These are phyloP conservation scores for Rachicladosporium sp. DNA, from an alignment of 2,329 filamentous ascomycete species.

Conservation along the genomic window DNA sequence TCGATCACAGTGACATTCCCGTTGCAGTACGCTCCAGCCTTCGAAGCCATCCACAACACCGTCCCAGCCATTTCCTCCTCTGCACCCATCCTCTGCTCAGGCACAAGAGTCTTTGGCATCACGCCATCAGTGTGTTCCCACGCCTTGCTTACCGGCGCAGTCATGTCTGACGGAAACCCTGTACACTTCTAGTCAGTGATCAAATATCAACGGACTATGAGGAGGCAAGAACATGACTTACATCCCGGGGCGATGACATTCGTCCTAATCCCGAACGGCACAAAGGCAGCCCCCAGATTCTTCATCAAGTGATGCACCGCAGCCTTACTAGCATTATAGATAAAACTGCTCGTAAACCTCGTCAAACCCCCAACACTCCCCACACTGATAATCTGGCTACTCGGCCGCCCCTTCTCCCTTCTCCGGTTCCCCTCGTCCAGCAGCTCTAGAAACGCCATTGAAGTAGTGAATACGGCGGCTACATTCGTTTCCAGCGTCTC, in stretches of 20 bases:
- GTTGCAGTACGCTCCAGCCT: conserved; percentile 42
- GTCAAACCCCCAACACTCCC: conserved; percentile 31
- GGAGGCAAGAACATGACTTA: too few species aligned
- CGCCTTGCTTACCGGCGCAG: conserved; percentile 18
- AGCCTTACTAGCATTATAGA: conserved; percentile 34
- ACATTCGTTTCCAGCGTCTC: conserved; percentile 32
- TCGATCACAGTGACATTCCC: conserved; percentile 39
- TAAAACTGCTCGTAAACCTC: conserved; percentile 17
- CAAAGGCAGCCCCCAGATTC: conserved; percentile 29
- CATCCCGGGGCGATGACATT: conserved; percentile 35
- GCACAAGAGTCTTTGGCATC: conserved; percentile 20
- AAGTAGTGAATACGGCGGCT: conserved; percentile 31
- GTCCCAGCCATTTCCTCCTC: conserved; percentile 38
- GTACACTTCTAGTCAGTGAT: background rate
- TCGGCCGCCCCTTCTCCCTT: conserved; percentile 25
- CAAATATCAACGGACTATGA: too few species aligned
- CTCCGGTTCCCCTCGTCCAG: conserved; percentile 34
- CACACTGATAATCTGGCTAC: conserved; percentile 36
- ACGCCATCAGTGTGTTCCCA: conserved; percentile 25
- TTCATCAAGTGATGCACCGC: conserved; percentile 34
- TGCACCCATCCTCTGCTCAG: conserved; percentile 19
- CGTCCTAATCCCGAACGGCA: conserved; percentile 33
- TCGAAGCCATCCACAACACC: conserved; percentile 39
- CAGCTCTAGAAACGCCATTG: conserved; percentile 33
- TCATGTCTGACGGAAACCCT: conserved; percentile 36